A percentile compares a stretch with the other conserved stretches of the same genome.
These are phyloP conservation scores for Fusarium albosuccineum DNA, from an alignment of 2,329 filamentous ascomycete genomes.

Conservation along the genomic window DNA sequence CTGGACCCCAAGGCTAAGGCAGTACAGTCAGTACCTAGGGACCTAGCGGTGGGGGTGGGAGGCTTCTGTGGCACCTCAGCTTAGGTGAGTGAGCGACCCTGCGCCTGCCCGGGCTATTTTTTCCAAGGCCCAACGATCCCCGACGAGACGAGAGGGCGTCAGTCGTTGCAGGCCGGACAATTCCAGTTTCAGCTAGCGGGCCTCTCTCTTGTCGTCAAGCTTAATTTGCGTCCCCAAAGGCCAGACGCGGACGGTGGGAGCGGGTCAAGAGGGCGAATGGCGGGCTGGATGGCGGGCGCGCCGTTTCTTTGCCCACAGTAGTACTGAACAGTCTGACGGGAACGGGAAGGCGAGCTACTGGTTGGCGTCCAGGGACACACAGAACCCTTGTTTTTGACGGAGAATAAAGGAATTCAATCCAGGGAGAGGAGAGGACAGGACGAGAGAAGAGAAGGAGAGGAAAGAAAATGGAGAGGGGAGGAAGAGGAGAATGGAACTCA, in stretches of 20 bases:
- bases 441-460: constrained; percentile 23
- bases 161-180: constrained; percentile 3
- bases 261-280: not conserved
- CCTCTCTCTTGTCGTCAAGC: constrained; percentile 2
- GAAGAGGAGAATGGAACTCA: not conserved
- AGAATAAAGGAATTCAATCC: too few species aligned
- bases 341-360: not conserved
- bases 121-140: not conserved
- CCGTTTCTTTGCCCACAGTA: not conserved
- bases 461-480: not conserved
- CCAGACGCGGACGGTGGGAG: not conserved
- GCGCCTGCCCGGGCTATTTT: not conserved
- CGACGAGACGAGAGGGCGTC: too few species aligned
- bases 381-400: not conserved
- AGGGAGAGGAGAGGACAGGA: not conserved
- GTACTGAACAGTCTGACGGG: not conserved
- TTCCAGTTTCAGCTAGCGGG: constrained; percentile 11
- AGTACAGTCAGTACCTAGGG: not conserved
- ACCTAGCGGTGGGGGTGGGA: not conserved
- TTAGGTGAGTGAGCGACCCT: not conserved
- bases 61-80: not conserved
- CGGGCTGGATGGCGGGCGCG: constrained; percentile 2
- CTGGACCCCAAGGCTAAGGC: not conserved
- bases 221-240: constrained; percentile 4
- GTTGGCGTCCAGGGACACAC: not conserved